Conservation (phyloP, 2,329 filamentous ascomycete genomes). For the Claviceps spartinae region DNA sequence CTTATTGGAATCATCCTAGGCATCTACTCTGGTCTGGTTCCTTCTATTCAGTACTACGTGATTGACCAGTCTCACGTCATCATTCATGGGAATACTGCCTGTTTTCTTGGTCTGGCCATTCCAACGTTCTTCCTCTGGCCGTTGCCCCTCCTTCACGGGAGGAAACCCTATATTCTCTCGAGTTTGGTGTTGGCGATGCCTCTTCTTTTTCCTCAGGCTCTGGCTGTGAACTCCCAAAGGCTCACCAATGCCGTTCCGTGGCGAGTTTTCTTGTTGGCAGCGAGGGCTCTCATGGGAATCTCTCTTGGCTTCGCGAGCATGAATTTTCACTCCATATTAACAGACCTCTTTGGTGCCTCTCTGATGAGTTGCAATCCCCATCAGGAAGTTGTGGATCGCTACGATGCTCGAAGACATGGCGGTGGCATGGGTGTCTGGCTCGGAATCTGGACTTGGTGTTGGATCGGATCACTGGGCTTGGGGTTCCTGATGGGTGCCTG, state of each 20-base stretch:
- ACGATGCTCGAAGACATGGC: constrained; percentile 59
- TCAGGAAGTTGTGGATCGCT: constrained; percentile 53
- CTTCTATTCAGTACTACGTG: constrained; percentile 66
- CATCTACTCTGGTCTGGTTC: constrained; percentile 65
- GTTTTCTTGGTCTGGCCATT: constrained; percentile 58
- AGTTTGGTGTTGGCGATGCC: constrained; percentile 57
- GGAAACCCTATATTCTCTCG: constrained; percentile 62
- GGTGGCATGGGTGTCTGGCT: constrained; percentile 72
- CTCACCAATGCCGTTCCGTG: constrained; percentile 42
- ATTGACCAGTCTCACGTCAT: constrained; percentile 53
- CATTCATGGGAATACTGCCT: constrained; percentile 59
- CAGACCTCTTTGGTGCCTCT: constrained; percentile 65
- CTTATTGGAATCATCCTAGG: constrained; percentile 58
- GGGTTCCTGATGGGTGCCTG: constrained; percentile 60
- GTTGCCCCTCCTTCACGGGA: constrained; percentile 58
- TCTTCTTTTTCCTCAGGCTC: constrained; percentile 61
- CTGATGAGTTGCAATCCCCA: constrained; percentile 60
- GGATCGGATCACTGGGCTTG: constrained; percentile 55
- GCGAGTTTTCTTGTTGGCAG: constrained; percentile 46
- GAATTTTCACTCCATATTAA: constrained; percentile 58
- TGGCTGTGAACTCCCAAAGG: constrained; percentile 44
- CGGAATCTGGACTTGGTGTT: constrained; percentile 66
- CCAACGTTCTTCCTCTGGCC: constrained; percentile 62
- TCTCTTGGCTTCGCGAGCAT: constrained; percentile 64
- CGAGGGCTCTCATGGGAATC: constrained; percentile 52